These are phyloP conservation scores for Erodium trifolium DNA, from an alignment of 441 rosid genomes.

Conservation along the genomic window DNA sequence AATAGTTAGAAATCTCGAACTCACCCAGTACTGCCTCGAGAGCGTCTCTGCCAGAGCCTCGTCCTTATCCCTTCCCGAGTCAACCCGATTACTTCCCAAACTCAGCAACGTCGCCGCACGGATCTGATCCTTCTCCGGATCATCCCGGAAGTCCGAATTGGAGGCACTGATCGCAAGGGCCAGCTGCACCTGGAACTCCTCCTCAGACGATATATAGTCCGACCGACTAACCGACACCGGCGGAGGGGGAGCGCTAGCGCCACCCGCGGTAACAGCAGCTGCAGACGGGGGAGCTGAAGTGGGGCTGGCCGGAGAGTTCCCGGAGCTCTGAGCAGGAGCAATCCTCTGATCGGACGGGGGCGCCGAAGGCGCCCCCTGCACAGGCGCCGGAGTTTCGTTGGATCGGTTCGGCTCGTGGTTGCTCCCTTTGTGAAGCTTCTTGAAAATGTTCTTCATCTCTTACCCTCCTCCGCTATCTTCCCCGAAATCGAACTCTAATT, in stretches of 20 bases:
- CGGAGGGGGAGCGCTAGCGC: slow-evolving; percentile 15
- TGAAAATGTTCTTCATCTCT: slow-evolving; percentile 88
- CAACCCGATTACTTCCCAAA: slow-evolving; percentile 49
- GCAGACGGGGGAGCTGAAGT: slow-evolving; percentile 32
- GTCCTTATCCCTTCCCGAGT: slow-evolving; percentile 41
- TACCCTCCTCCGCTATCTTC: background rate
- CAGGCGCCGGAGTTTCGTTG: slow-evolving; percentile 40
- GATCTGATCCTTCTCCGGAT: slow-evolving; percentile 82
- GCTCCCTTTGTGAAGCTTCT: slow-evolving; percentile 76
- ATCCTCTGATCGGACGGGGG: slow-evolving; percentile 41
- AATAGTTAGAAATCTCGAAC: slow-evolving; percentile 13
- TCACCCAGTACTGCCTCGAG: slow-evolving; percentile 93
- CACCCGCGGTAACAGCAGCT: background rate
- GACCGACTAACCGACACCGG: slow-evolving; percentile 20
- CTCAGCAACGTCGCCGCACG: slow-evolving; percentile 65
- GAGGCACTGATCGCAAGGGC: slow-evolving; percentile 93
- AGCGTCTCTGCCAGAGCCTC: slow-evolving; percentile 54
- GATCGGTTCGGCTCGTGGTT: slow-evolving; percentile 64
- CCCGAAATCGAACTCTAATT: slow-evolving; percentile 11
- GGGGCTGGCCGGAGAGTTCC: slow-evolving; percentile 30
- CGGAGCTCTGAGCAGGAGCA: slow-evolving; percentile 16
- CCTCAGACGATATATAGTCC: slow-evolving; percentile 76
- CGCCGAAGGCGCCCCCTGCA: slow-evolving; percentile 6
- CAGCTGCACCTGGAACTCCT: slow-evolving; percentile 87
- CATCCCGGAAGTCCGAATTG: slow-evolving; percentile 54